A percentile compares a stretch with the other conserved stretches of the same genome.
Evolutionary conservation across 2,329 filamentous ascomycete species (phyloP).

Genomic region (Monilinia vaccinii-corymbosi): DNA sequence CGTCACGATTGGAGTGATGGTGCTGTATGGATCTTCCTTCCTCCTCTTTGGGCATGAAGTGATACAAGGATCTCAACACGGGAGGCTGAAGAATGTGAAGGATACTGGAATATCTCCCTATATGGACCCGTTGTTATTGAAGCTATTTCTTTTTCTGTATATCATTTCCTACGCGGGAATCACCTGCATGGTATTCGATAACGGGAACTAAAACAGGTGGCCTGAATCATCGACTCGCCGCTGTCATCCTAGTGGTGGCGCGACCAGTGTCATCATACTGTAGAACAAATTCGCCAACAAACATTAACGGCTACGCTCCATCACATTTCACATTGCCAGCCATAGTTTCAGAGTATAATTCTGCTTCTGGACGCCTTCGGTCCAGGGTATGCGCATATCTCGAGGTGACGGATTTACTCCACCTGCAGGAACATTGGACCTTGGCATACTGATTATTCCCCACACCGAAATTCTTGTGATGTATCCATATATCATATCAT

Average conservation of each 20-base stretch:
- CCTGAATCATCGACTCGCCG: neutral
- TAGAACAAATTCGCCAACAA: neutral
- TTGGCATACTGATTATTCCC: conserved; percentile 12
- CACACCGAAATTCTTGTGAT: conserved; percentile 17
- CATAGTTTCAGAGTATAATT: neutral
- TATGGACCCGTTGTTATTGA: neutral
- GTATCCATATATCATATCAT: conserved; percentile 7
- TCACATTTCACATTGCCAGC: conserved; percentile 1
- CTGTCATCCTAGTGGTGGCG: neutral
- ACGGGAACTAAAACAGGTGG: neutral
- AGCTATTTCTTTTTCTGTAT: neutral
- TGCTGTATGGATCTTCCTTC: neutral
- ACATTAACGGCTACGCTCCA: neutral
- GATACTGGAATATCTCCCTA: neutral
- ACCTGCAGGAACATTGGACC: conserved; percentile 25
- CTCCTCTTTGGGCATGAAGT: neutral
- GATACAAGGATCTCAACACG: neutral
- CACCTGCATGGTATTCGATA: conserved; percentile 10
- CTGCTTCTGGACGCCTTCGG: conserved; percentile 9
- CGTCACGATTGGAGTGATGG: neutral
- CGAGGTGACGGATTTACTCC: conserved; percentile 21
- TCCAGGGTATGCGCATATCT: conserved; percentile 11
- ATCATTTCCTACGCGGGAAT: neutral
- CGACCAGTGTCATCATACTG: neutral
- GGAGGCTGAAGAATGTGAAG: neutral